phyloP scores from a whole-genome alignment of 2,329 filamentous ascomycete species.

The Penicillium sclerotigenum region DNA sequence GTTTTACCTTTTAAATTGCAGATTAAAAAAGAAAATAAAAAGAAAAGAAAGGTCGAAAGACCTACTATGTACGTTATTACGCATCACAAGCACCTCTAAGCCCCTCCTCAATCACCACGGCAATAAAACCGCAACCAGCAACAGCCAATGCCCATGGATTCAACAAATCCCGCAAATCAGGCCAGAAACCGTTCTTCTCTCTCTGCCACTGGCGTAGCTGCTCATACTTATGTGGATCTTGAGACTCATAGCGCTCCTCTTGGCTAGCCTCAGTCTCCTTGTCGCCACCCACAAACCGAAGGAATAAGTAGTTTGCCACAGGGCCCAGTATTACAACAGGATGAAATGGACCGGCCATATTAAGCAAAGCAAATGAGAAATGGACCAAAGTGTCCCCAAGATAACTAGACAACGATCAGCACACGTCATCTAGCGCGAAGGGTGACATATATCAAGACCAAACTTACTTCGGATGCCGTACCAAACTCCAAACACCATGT shows the following conservation, averaged over 20 bases:
- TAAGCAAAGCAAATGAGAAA: slow-evolving; percentile 57
- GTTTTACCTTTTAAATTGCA: neutral
- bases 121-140: slow-evolving; percentile 49
- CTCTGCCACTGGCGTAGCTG: slow-evolving; percentile 53
- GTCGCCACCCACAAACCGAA: slow-evolving; percentile 57
- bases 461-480: slow-evolving; percentile 60
- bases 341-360: slow-evolving; percentile 54
- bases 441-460: neutral
- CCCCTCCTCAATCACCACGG: slow-evolving; percentile 47
- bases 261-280: slow-evolving; percentile 54
- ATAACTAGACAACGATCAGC: slow-evolving; percentile 45
- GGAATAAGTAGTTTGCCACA: slow-evolving; percentile 57
- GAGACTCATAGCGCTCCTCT: slow-evolving; percentile 51
- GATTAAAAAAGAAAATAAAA: too few species aligned
- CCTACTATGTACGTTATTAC: neutral
- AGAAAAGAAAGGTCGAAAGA: too few species aligned
- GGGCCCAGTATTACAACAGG: slow-evolving; percentile 56
- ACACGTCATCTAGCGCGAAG: neutral
- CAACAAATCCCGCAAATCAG: slow-evolving; percentile 46
- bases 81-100: slow-evolving; percentile 13
- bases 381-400: slow-evolving; percentile 60
- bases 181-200: slow-evolving; percentile 62
- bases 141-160: slow-evolving; percentile 59
- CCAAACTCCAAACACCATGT: slow-evolving; percentile 61
- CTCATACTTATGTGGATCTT: slow-evolving; percentile 51